These are phyloP conservation scores for Penicillium nucicola DNA, from an alignment of 495 filamentous ascomycete species.

Conservation along the genomic window DNA sequence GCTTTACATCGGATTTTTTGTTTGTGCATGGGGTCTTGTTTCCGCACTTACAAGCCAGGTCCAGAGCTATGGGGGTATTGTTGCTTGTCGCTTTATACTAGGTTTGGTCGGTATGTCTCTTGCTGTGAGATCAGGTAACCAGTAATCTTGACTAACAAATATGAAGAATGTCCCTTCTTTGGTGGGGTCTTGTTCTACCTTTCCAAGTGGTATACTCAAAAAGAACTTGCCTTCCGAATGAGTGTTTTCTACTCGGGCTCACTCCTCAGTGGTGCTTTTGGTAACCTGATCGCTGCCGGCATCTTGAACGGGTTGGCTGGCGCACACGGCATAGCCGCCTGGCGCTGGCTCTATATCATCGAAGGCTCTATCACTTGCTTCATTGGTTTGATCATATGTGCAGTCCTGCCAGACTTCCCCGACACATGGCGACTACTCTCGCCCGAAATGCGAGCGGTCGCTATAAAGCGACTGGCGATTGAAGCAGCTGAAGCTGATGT, in stretches of 20 bases:
- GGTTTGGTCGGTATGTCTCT: background rate
- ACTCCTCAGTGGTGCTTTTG: slow-evolving; percentile 50
- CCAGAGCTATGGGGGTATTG: slow-evolving; percentile 36
- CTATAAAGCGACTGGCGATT: slow-evolving; percentile 41
- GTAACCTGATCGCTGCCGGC: too few species aligned
- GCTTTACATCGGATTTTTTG: slow-evolving; percentile 20
- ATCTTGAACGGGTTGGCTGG: too few species aligned
- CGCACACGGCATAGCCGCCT: too few species aligned
- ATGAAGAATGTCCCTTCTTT: background rate
- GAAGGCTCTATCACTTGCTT: too few species aligned
- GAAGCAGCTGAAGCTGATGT: slow-evolving; percentile 44
- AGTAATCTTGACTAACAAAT: background rate
- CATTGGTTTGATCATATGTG: too few species aligned
- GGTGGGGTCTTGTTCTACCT: too few species aligned
- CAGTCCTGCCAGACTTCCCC: too few species aligned
- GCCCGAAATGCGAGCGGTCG: slow-evolving; percentile 43
- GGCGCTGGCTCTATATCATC: too few species aligned
- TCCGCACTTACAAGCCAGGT: slow-evolving; percentile 35
- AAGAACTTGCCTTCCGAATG: slow-evolving; percentile 42
- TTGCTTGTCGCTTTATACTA: slow-evolving; percentile 35
- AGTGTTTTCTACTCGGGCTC: slow-evolving; percentile 53
- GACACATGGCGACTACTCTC: slow-evolving; percentile 15
- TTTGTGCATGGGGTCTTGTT: too few species aligned
- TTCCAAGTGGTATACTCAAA: slow-evolving; percentile 35
- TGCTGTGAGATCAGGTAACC: background rate